Evolutionary conservation across 2,329 filamentous ascomycete genomes (phyloP), one percentile per base, ranked within the genome.

Genomic region (Pseudogymnoascus sp.): DNA sequence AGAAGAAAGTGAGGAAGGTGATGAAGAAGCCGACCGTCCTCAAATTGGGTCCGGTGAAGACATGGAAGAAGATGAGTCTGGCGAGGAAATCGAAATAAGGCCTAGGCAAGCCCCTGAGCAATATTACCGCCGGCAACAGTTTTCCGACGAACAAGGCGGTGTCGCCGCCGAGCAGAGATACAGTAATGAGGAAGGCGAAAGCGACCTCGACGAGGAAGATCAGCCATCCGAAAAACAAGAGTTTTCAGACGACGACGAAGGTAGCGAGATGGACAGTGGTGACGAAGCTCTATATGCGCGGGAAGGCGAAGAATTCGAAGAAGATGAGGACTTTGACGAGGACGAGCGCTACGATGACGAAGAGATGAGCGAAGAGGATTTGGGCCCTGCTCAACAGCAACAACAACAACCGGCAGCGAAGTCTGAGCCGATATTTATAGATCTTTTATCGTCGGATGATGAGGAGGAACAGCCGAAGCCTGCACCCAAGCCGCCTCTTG

Each of bases 371-470:
- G 69, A 5, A 67, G 68, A 33, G 66, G 62, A 37, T 37, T 16
- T 37, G 19, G 62, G 37, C 26, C 59, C 59, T 7, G 26, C 11
- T 12, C 26, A 53, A 28, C 26, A 40, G 12, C 43, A 43, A 7
- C 50, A 56, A 4, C 50, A 56, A 14, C 50, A 56, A 8, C 64
- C 59, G 16, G 43, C 59, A 33, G 53, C 46, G 22, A 63, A 65
- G 35, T 31, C 61, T 62, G 62, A 62, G 26, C 69, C 72, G 1
- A 68, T 68, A 19, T 62, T 74, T 19, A 74, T 74, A 16, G 70
- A 73, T 26, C 64, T 74, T 19, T 64, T 74, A 10, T 74, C 72
- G 19, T 73, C 72, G n/a, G 72, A 73, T 53, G 71, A 72, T 6
- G 72, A 74, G 61, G 70, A 72, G n/a, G 67, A 59, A 53, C 26